A percentile compares a stretch with the other conserved stretches of the same genome.
These are phyloP conservation scores for Syzygium oleosum DNA, from an alignment of 345 rosid species.

Conservation along the genomic window DNA sequence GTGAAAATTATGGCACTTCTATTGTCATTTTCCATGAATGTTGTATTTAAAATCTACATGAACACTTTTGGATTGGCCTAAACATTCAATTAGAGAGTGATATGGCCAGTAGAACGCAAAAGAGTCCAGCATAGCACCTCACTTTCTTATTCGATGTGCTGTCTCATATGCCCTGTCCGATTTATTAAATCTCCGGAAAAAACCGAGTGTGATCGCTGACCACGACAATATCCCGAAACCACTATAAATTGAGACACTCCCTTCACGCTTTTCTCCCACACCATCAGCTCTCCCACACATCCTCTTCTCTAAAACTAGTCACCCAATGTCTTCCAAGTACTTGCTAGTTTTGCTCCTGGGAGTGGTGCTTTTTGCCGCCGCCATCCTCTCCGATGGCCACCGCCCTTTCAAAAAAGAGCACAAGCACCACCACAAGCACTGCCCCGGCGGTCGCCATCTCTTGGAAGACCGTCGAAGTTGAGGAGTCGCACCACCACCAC, in stretches of 20 bases:
- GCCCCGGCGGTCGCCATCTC: background rate
- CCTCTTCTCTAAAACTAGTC: too few relatives aligned
- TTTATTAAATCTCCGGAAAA: background rate
- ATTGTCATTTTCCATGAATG: accelerated
- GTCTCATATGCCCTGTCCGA: background rate
- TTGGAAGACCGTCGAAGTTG: background rate
- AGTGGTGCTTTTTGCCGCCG: too few relatives aligned
- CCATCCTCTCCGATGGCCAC: background rate
- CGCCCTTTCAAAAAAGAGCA: background rate
- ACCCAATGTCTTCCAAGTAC: too few relatives aligned
- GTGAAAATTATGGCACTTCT: too few relatives aligned
- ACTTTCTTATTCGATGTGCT: background rate
- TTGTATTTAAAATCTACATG: background rate
- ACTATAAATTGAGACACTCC: background rate
- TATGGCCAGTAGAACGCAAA: background rate
- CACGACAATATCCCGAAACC: background rate
- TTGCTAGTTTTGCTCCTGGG: too few relatives aligned
- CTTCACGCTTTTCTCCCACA: background rate
- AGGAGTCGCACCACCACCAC: background rate
- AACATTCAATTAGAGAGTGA: background rate
- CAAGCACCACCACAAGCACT: background rate
- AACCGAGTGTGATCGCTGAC: background rate
- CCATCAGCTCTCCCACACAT: too few relatives aligned
- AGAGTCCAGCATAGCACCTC: background rate
- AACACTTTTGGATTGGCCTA: background rate